These are phyloP conservation scores for Dissophora ornata DNA, from an alignment of 192 early-diverging fungal genomes.

Conservation along the genomic window DNA sequence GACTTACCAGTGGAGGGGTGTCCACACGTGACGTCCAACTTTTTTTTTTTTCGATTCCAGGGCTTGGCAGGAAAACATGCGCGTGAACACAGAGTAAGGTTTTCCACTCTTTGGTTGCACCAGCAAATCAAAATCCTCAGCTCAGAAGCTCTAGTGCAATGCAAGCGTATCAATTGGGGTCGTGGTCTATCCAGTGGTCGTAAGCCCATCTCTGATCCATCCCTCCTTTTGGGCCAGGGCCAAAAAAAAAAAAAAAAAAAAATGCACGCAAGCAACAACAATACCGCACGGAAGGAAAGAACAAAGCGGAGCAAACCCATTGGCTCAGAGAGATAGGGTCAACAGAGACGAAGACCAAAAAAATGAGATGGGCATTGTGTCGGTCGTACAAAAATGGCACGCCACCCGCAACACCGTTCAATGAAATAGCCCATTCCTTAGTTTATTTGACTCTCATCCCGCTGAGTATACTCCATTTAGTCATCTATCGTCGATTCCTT, in stretches of 20 bases:
- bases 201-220: no score
- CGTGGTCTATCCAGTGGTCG: conserved; percentile 14
- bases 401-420: no score
- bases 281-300: conserved; percentile 3
- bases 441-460: no score
- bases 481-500: no score
- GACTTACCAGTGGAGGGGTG: background rate
- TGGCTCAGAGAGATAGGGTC: no score
- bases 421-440: no score
- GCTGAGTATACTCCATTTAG: no score
- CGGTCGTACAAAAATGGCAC: background rate
- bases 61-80: background rate
- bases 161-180: conserved; percentile 3
- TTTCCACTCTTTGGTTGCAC: background rate
- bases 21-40: background rate
- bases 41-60: background rate
- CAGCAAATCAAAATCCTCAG: conserved; percentile 7
- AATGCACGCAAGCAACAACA: no score
- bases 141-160: background rate
- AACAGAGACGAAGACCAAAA: no score
- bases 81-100: background rate
- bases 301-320: conserved; percentile 17
- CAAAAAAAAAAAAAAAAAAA: no score
- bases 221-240: no score
- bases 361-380: background rate